Percentiles rank a stretch among this genome's conserved stretches.
These are phyloP conservation scores for Trichosporon sp. DNA, from an alignment of 1,284 basidiomycete species.

Conservation along the genomic window DNA sequence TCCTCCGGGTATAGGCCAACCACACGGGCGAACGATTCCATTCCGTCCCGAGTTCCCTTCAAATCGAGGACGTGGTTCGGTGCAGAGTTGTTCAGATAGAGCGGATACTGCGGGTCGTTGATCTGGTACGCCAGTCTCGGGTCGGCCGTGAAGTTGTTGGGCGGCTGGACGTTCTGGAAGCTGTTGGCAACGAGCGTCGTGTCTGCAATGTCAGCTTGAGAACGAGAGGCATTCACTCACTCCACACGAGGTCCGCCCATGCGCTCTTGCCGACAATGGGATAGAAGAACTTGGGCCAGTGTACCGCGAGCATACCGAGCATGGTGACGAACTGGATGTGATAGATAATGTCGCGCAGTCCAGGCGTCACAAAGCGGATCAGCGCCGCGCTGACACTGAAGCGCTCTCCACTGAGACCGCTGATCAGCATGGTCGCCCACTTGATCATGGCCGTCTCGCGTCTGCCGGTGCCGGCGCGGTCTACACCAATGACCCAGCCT, in stretches of 20 bases:
- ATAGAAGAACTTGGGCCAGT: conserved; percentile 90
- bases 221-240: conserved; percentile 51
- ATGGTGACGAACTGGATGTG: conserved; percentile 74
- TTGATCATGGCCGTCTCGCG: conserved; percentile 41
- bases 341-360: conserved; percentile 83
- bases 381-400: conserved; percentile 77
- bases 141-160: conserved; percentile 53
- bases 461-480: conserved; percentile 18
- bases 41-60: conserved; percentile 50
- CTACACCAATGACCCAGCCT: conserved; percentile 57
- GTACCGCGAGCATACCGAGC: conserved; percentile 83
- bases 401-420: conserved; percentile 84
- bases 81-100: conserved; percentile 65
- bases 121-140: conserved; percentile 56
- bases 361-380: conserved; percentile 87
- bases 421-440: conserved; percentile 82
- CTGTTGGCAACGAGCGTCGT: conserved; percentile 59
- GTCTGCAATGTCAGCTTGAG: conserved; percentile 52
- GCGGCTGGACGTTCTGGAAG: conserved; percentile 62
- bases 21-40: conserved; percentile 70
- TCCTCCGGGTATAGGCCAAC: conserved; percentile 75
- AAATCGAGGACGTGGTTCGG: conserved; percentile 50
- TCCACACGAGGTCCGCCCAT: conserved; percentile 81
- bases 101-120: conserved; percentile 60
- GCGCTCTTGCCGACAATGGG: conserved; percentile 76